Evolutionary conservation across 1,284 basidiomycete species (phyloP), one percentile per base, ranked within the genome.

Genomic region (Cystobasidiaceae sp.): DNA sequence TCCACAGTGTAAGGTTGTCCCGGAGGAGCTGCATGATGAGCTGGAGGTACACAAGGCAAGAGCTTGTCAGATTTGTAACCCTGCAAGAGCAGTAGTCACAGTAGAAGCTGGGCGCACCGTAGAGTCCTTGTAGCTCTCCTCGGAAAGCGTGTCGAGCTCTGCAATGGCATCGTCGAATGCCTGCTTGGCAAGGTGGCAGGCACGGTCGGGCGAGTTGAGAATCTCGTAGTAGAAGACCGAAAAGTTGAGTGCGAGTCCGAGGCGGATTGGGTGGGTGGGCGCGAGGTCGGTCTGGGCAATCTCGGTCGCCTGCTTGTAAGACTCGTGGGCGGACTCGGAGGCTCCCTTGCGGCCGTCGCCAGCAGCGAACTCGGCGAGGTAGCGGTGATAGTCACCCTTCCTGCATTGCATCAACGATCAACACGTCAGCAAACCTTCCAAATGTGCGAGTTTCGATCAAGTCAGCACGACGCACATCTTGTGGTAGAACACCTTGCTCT

Each of bases 181-280:
- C 82, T 97, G 93, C 85, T 98, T 98, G 79, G 94, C 94, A 74
- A 97, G 90, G 79, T 97, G 93, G 84, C 94, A 98, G 68, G 94
- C 94, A 80, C 93, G 91, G 81, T 97, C 94, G 75, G 94, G 94
- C 78, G 88, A 90, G 87, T 98, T 98, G 80, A 98, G 87, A 80
- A 98, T 97, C 82, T 98, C 96, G 83, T 97, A 98, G 87, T 98
- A 98, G 85, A 98, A 98, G 67, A 98, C 94, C 69, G 93, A 97
- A 86, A 98, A 98, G 87, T 98, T 98, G 77, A 98, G 85, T 54
- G 94, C 96, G 66, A 98, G 90, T 81, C 94, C 94, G 71, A 98
- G 90, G 78, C 94, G 93, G 81, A 98, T 98, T 73, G 94, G 94
- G 83, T 98, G 96, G 74, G 94, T 98, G 28, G 94, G 96, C 44